These are phyloP conservation scores for Atkinsonella texensis DNA, from an alignment of 2,329 filamentous ascomycete species.

Conservation along the genomic window DNA sequence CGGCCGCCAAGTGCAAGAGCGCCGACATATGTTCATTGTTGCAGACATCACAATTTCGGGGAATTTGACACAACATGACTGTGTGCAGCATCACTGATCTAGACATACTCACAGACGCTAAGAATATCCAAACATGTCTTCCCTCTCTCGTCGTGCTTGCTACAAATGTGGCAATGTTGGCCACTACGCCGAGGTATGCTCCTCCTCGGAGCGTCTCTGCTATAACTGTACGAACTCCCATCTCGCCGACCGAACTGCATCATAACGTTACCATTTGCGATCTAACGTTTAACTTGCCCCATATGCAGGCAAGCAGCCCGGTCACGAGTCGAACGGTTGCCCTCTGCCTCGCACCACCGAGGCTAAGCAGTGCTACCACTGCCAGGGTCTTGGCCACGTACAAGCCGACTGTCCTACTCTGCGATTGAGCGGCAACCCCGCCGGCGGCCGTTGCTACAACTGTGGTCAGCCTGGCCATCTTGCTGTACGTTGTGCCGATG, in stretches of 20 bases:
- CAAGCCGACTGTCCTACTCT: constrained; percentile 98
- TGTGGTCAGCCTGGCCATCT: constrained; percentile 89
- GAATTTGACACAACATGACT: background rate
- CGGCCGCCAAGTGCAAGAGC: background rate
- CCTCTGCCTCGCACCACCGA: constrained; percentile 93
- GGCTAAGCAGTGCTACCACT: constrained; percentile 99
- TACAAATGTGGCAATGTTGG: constrained; percentile 74
- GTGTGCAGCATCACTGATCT: background rate
- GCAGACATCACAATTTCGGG: background rate
- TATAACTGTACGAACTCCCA: constrained; percentile 73
- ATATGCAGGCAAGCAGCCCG: constrained; percentile 63
- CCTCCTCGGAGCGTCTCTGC: constrained; percentile 93
- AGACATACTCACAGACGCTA: background rate
- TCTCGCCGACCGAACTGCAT: background rate
- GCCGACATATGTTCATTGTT: background rate
- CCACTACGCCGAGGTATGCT: constrained; percentile 83
- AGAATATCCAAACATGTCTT: constrained; percentile 48
- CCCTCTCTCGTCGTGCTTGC: constrained; percentile 70
- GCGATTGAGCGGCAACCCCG: constrained; percentile 71
- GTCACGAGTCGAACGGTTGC: constrained; percentile 96
- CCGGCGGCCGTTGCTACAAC: constrained; percentile 88
- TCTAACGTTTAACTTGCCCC: background rate
- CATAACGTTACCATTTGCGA: background rate
- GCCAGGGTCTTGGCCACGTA: constrained; percentile 94
- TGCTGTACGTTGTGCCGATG: constrained; percentile 45